phyloP scores from a whole-genome alignment of 176 grass and related monocot species.

The Rhynchospora tenuis region DNA sequence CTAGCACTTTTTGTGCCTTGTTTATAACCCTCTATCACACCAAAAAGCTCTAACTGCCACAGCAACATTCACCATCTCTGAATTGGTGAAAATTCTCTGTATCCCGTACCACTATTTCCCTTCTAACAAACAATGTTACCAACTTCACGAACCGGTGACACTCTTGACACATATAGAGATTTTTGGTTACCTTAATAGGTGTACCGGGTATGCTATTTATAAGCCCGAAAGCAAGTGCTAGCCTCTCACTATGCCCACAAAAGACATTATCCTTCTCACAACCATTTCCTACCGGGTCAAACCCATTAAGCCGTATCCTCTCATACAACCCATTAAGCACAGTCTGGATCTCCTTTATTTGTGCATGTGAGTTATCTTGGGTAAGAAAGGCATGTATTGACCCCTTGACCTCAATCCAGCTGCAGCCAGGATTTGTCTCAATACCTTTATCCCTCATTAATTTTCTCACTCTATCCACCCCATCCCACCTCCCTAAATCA shows the following conservation, averaged over 20 bases:
- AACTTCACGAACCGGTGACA: slow-evolving; percentile 65
- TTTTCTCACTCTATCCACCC: slow-evolving; percentile 67
- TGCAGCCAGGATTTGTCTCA: slow-evolving; percentile 59
- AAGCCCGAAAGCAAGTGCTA: slow-evolving; percentile 83
- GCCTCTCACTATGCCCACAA: slow-evolving; percentile 88
- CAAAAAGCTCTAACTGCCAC: slow-evolving; percentile 46
- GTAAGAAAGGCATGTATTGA: slow-evolving; percentile 88
- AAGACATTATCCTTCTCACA: slow-evolving; percentile 68
- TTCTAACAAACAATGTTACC: slow-evolving; percentile 61
- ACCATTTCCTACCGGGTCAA: slow-evolving; percentile 35
- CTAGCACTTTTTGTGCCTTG: neutral
- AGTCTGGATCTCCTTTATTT: slow-evolving; percentile 77
- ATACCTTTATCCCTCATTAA: slow-evolving; percentile 78
- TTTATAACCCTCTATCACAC: neutral
- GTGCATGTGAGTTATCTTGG: slow-evolving; percentile 72
- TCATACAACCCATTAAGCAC: slow-evolving; percentile 69
- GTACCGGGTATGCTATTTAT: slow-evolving; percentile 80
- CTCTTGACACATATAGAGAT: slow-evolving; percentile 71
- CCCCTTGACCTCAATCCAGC: slow-evolving; percentile 94
- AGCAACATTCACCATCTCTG: slow-evolving; percentile 76
- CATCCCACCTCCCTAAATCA: slow-evolving; percentile 67
- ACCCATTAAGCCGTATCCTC: slow-evolving; percentile 50
- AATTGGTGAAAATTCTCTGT: slow-evolving; percentile 76
- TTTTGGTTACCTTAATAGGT: slow-evolving; percentile 78
- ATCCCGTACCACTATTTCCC: slow-evolving; percentile 83